These are phyloP conservation scores for Plantago lanceolata DNA, from an alignment of 305 asterid genomes.

Conservation along the genomic window DNA sequence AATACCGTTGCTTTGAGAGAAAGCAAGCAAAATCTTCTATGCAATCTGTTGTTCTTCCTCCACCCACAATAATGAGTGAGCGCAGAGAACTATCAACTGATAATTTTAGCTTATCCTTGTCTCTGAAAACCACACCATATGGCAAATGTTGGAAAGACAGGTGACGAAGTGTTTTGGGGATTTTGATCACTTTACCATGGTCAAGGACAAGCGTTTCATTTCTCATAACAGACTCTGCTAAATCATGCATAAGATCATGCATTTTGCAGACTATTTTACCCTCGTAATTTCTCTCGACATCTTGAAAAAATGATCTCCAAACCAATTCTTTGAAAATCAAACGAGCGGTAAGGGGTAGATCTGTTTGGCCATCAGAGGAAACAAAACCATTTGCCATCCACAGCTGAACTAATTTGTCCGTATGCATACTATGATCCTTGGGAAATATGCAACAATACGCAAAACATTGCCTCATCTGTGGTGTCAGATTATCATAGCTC, in stretches of 20 bases:
- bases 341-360: constrained; percentile 18
- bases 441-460: constrained; percentile 40
- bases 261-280: constrained; percentile 22
- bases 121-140: neutral
- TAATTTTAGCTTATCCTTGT: constrained; percentile 2
- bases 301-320: constrained; percentile 37
- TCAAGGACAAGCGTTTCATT: constrained; percentile 8
- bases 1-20: constrained; percentile 20
- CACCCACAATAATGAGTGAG: neutral
- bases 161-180: constrained; percentile 11
- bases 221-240: constrained; percentile 32
- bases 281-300: neutral
- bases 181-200: neutral
- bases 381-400: constrained; percentile 40
- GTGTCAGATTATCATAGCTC: constrained; percentile 36
- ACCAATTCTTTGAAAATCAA: constrained; percentile 28
- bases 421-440: constrained; percentile 29
- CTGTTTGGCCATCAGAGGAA: constrained; percentile 12
- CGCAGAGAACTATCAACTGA: neutral
- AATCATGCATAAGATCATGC: constrained; percentile 41
- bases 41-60: neutral
- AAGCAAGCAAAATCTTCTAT: neutral
- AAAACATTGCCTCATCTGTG: constrained; percentile 34
- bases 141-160: neutral
- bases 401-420: constrained; percentile 22